A percentile compares a stretch with the other conserved stretches of the same genome.
phyloP scores from a whole-genome alignment of 2,329 filamentous ascomycete species.

The Colletotrichum camelliae region DNA sequence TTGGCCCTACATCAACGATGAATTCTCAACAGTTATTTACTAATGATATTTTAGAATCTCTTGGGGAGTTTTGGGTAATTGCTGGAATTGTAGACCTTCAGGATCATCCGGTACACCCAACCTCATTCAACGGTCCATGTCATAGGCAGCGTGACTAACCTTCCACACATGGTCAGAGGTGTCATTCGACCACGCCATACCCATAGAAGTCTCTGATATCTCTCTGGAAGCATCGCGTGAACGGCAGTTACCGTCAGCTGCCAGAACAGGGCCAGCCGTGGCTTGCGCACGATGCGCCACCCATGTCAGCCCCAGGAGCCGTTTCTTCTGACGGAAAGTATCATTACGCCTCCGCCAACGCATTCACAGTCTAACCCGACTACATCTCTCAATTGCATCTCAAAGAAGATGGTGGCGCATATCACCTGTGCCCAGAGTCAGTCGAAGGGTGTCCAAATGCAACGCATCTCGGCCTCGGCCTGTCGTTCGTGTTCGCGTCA shows the following conservation, averaged over 20 bases:
- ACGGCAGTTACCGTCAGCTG: background rate
- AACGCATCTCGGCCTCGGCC: background rate
- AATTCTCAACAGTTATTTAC: background rate
- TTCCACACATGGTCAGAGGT: background rate
- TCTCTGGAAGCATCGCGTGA: background rate
- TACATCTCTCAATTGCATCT: accelerated
- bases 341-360: background rate
- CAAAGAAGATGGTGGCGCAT: background rate
- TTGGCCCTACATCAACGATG: background rate
- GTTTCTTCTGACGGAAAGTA: background rate
- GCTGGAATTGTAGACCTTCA: background rate
- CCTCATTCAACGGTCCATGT: background rate
- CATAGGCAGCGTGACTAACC: background rate
- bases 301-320: background rate
- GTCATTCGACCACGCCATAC: background rate
- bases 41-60: accelerated
- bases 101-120: background rate
- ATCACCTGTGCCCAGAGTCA: background rate
- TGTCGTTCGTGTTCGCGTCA: background rate
- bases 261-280: background rate
- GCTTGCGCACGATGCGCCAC: background rate
- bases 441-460: background rate
- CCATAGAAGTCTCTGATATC: background rate
- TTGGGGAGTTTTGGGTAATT: accelerated
- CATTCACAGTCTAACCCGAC: background rate